Conservation (phyloP, 2,329 filamentous ascomycete genomes). For the Zalaria obscura region DNA sequence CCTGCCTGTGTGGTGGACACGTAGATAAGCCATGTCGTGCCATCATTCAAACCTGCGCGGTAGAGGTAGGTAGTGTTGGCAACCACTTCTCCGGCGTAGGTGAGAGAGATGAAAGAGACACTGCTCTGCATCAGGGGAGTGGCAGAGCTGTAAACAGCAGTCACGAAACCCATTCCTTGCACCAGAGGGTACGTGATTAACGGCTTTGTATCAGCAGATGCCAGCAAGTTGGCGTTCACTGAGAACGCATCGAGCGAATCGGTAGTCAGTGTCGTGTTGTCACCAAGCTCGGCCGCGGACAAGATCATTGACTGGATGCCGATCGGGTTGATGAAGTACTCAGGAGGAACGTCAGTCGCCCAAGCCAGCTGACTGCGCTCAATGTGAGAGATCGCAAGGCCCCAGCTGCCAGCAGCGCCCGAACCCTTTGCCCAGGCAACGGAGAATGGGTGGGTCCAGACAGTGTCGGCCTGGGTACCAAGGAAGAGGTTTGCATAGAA, state of each 20-base stretch:
- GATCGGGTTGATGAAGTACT: slow-evolving; percentile 67
- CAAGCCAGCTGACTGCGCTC: slow-evolving; percentile 47
- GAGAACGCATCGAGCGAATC: slow-evolving; percentile 42
- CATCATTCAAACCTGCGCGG: slow-evolving; percentile 56
- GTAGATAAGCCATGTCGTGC: slow-evolving; percentile 65
- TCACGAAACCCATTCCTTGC: slow-evolving; percentile 82
- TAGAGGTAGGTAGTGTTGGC: slow-evolving; percentile 63
- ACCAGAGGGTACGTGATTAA: slow-evolving; percentile 67
- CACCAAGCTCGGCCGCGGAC: slow-evolving; percentile 60
- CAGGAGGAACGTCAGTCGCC: slow-evolving; percentile 14
- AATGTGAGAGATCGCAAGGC: slow-evolving; percentile 62
- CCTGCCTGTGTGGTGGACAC: slow-evolving; percentile 42
- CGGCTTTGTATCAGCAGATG: slow-evolving; percentile 34
- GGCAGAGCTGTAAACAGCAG: slow-evolving; percentile 54
- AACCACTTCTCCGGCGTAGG: slow-evolving; percentile 33
- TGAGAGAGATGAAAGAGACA: slow-evolving; percentile 57
- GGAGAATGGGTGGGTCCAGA: slow-evolving; percentile 54
- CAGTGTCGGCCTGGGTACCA: slow-evolving; percentile 51
- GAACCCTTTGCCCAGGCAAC: slow-evolving; percentile 30
- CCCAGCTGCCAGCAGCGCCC: slow-evolving; percentile 53
- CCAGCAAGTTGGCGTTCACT: slow-evolving; percentile 53
- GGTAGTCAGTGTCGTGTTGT: slow-evolving; percentile 40
- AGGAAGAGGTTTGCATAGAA: slow-evolving; percentile 62
- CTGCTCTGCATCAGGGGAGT: slow-evolving; percentile 62
- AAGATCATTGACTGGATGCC: slow-evolving; percentile 70